Percentiles rank a stretch among this genome's conserved stretches.
These are phyloP conservation scores for Eimeria sp. DNA, from an alignment of 169 alveolate genomes.

Conservation along the genomic window DNA sequence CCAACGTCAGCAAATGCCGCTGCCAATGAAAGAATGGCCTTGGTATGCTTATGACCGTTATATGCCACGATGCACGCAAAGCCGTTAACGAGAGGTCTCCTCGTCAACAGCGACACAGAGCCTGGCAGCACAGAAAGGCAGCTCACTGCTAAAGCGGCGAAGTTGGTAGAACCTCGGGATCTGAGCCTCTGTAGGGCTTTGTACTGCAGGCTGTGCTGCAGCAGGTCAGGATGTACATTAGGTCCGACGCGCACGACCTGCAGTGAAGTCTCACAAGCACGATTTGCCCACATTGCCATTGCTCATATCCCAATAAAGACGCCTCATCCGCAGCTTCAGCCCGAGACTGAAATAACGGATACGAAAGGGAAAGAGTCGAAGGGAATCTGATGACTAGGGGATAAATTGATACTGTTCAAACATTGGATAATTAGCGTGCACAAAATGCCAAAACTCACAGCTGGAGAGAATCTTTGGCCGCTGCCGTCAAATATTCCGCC, in stretches of 20 bases:
- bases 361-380: neutral
- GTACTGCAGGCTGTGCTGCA: slow-evolving; percentile 92
- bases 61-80: no score
- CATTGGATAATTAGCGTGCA: neutral
- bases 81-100: neutral
- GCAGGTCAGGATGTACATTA: slow-evolving; percentile 94
- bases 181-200: slow-evolving; percentile 89
- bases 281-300: neutral
- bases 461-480: slow-evolving; percentile 91
- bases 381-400: neutral
- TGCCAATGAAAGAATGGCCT: no score
- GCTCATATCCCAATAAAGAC: neutral
- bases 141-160: slow-evolving; percentile 77
- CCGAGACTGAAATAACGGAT: neutral
- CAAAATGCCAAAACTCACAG: slow-evolving; percentile 79
- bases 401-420: neutral
- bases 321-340: neutral
- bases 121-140: neutral
- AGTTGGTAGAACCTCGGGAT: slow-evolving; percentile 80
- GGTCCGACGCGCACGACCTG: slow-evolving; percentile 95
- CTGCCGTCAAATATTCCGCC: slow-evolving; percentile 94
- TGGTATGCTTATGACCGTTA: no score
- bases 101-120: neutral
- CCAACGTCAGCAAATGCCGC: no score
- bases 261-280: neutral